These are phyloP conservation scores for Podospora australis DNA, from an alignment of 495 filamentous ascomycete genomes.

Conservation along the genomic window DNA sequence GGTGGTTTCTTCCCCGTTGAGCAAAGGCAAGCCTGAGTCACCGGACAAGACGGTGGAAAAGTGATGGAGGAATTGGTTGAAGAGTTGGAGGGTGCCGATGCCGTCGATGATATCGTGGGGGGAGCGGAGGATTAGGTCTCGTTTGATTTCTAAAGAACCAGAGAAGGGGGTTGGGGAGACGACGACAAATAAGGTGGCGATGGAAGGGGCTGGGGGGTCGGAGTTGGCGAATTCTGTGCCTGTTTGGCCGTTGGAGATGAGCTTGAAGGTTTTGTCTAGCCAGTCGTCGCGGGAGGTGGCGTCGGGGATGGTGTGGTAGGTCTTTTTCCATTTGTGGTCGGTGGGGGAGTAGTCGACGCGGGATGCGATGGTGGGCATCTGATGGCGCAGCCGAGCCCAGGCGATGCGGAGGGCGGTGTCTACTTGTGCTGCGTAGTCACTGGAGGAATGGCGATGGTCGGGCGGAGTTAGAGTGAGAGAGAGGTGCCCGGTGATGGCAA, in stretches of 20 bases:
- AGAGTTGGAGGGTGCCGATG: slow-evolving; percentile 38
- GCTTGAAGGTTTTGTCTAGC: slow-evolving; percentile 33
- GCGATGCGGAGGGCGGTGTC: slow-evolving; percentile 30
- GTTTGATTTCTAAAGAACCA: slow-evolving; percentile 6
- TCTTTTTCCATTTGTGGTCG: slow-evolving; percentile 30
- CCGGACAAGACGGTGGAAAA: slow-evolving; percentile 13
- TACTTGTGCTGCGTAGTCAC: slow-evolving; percentile 6
- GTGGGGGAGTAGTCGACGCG: slow-evolving; percentile 24
- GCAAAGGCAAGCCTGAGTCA: not conserved
- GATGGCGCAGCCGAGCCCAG: slow-evolving; percentile 36
- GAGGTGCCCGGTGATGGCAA: slow-evolving; percentile 32
- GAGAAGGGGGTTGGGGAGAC: slow-evolving; percentile 4
- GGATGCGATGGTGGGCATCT: slow-evolving; percentile 40
- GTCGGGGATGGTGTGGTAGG: slow-evolving; percentile 26
- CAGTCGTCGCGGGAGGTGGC: slow-evolving; percentile 20
- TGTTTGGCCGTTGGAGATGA: slow-evolving; percentile 22
- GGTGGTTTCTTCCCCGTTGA: slow-evolving; percentile 14
- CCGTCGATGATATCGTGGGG: slow-evolving; percentile 47
- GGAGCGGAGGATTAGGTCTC: slow-evolving; percentile 37
- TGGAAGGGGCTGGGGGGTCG: slow-evolving; percentile 30
- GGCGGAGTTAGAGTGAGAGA: slow-evolving; percentile 12
- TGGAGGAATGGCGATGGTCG: not conserved
- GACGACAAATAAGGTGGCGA: slow-evolving; percentile 37
- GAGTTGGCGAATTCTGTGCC: slow-evolving; percentile 37
- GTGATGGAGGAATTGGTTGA: slow-evolving; percentile 13